Evolutionary conservation across 2,329 filamentous ascomycete species (phyloP).

Genomic region (Ustulina deusta): DNA sequence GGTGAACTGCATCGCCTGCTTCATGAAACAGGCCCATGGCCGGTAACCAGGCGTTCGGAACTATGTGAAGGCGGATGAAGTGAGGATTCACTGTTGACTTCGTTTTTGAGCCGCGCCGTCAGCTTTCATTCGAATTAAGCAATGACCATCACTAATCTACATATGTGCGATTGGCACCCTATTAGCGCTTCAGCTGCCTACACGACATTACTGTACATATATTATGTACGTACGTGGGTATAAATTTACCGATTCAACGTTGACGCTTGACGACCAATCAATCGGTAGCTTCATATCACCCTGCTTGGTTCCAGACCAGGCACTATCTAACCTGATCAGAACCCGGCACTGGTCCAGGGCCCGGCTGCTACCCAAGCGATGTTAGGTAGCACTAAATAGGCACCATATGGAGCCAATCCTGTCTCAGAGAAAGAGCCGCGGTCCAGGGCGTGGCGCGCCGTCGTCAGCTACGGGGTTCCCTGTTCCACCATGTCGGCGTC

Average conservation of each 20-base stretch:
- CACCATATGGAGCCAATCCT: constrained; percentile 23
- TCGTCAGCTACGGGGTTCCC: constrained; percentile 26
- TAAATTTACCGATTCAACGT: neutral
- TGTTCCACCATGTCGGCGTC: constrained; percentile 31
- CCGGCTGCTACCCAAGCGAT: neutral
- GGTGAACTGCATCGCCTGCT: constrained; percentile 36
- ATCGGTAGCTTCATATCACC: neutral
- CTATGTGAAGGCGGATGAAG: neutral
- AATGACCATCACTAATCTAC: too few species aligned
- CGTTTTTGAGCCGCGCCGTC: neutral
- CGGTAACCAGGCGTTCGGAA: neutral
- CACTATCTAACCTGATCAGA: constrained; percentile 1
- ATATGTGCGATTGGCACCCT: too few species aligned
- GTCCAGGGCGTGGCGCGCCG: constrained; percentile 30
- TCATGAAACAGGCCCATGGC: neutral
- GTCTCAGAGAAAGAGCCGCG: constrained; percentile 15
- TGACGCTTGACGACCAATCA: constrained; percentile 22
- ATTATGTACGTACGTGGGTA: neutral
- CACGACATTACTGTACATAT: too few species aligned
- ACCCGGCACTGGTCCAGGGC: constrained; percentile 13
- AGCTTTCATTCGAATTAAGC: neutral
- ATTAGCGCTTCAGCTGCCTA: too few species aligned
- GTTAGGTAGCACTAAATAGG: constrained; percentile 21
- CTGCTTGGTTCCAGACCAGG: constrained; percentile 29
- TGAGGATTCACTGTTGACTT: neutral